A percentile compares a stretch with the other conserved stretches of the same genome.
These are phyloP conservation scores for Candida incommunis DNA, from an alignment of 805 yeast species.

Conservation along the genomic window DNA sequence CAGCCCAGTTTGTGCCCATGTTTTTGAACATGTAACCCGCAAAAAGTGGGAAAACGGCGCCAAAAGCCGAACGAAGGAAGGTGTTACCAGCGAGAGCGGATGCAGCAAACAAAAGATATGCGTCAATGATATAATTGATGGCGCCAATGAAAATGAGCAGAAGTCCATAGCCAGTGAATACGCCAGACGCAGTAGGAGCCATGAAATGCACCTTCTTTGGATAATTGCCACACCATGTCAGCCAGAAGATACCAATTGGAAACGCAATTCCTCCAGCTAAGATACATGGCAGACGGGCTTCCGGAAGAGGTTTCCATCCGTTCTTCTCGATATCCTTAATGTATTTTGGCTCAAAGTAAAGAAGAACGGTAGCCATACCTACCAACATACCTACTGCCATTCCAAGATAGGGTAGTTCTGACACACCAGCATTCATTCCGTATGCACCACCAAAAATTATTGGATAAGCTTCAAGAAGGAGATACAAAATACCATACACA, in stretches of 20 bases:
- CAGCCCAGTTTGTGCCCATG: slow-evolving; percentile 71
- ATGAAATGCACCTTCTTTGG: slow-evolving; percentile 63
- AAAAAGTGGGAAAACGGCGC: slow-evolving; percentile 60
- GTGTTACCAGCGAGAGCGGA: slow-evolving; percentile 68
- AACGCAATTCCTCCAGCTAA: slow-evolving; percentile 55
- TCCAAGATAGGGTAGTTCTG: slow-evolving; percentile 70
- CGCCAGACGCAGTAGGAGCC: slow-evolving; percentile 57
- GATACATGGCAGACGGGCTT: slow-evolving; percentile 66
- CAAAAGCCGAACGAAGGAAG: slow-evolving; percentile 51
- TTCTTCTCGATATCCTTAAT: slow-evolving; percentile 30
- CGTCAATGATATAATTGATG: slow-evolving; percentile 58
- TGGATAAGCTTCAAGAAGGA: slow-evolving; percentile 24
- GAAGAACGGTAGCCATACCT: slow-evolving; percentile 41
- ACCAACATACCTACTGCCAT: slow-evolving; percentile 51
- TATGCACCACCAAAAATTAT: slow-evolving; percentile 33
- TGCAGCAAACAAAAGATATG: slow-evolving; percentile 59
- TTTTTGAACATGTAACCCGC: slow-evolving; percentile 54
- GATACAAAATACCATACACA: slow-evolving; percentile 25
- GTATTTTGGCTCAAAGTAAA: slow-evolving; percentile 39
- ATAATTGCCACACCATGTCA: slow-evolving; percentile 79
- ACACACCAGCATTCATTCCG: slow-evolving; percentile 43
- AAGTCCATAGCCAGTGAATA: slow-evolving; percentile 54
- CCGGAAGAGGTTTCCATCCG: slow-evolving; percentile 53
- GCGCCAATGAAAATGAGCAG: slow-evolving; percentile 55
- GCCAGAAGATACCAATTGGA: slow-evolving; percentile 73